phyloP scores from a whole-genome alignment of 2,329 filamentous ascomycete genomes.

The Thermothelomyces thermophilus region DNA sequence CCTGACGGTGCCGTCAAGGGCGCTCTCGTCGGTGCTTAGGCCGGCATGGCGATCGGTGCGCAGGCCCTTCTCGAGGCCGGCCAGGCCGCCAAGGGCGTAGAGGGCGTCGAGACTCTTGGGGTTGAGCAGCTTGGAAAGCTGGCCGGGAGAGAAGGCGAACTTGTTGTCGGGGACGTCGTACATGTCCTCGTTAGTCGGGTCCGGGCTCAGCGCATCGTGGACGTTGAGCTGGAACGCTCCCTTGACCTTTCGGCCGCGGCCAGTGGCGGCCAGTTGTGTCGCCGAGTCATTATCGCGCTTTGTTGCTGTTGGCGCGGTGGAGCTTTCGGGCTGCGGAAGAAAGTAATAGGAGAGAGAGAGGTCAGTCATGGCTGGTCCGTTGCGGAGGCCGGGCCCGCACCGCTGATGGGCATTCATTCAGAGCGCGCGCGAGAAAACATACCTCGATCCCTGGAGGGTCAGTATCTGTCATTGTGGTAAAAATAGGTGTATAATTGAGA shows the following conservation, averaged over 20 bases:
- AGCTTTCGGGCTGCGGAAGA: conserved; percentile 8
- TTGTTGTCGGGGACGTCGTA: conserved; percentile 62
- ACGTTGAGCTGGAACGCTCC: conserved; percentile 21
- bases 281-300: background rate
- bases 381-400: background rate
- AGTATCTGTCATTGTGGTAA: conserved; percentile 9
- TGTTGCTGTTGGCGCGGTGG: conserved; percentile 1
- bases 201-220: conserved; percentile 58
- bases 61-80: conserved; percentile 67
- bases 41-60: conserved; percentile 59
- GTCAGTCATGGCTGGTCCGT: background rate
- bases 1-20: conserved; percentile 55
- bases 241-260: conserved; percentile 1
- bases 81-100: conserved; percentile 65
- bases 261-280: background rate
- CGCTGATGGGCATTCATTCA: background rate
- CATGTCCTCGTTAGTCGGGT: conserved; percentile 64
- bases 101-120: conserved; percentile 73
- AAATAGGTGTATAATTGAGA: background rate
- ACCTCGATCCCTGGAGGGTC: conserved; percentile 9
- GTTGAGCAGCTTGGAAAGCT: conserved; percentile 69
- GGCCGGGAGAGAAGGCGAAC: conserved; percentile 68
- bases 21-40: conserved; percentile 62
- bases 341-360: background rate
- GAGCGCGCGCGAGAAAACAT: background rate